Base-by-base conservation (phyloP, 495 filamentous ascomycete species). In the Penicillium manginii region DNA sequence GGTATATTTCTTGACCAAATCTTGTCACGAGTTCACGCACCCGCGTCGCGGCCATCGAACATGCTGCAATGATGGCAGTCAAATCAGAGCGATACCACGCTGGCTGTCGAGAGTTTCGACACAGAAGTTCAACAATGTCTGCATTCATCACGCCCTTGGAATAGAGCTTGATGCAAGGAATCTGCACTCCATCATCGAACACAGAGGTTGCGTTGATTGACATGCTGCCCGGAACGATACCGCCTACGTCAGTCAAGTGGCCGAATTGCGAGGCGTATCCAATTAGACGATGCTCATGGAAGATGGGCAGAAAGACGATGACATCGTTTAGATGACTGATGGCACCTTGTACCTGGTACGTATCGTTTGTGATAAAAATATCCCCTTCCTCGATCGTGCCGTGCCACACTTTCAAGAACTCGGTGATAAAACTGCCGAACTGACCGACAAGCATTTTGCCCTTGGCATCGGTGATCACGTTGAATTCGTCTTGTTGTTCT, bases 401-500 rank as follows among this genome's bases (percentile, higher is more conserved):
- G 15, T 71, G 70, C 77, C 76, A 83, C 5, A 69, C 61, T 7
- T 75, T 57, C 3, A 83, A 60, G 47, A 83, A 81, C 35, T 77
- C 69, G 1, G 73, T 75, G 56, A 83, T 83, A 58, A 81, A 81
- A 54, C 75, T 79, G 9, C 80, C 80, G 29, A 81, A 79, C 50
- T 83, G 79, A 2, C 79, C 80, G 10, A 79, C 80, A 7, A 83
- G 62, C 80, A 83, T 83, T 42, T 79, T 72, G 1, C 80, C 79
- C 0, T 69, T 60, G 1, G 70, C 60, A 15, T 80, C 73, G 1
- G 78, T 81, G 52, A 81, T 83, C 29, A 83, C 77, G 40, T 81
- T 81, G 65, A 80, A 81, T 31, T 83, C 79, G 26, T 83, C 80
- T 50, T 82, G 80, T 37, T 83, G 78, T 50, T 83, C 80, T 31